Conservation (phyloP, 2,329 filamentous ascomycete species). For the Nectriaceae sp. region DNA sequence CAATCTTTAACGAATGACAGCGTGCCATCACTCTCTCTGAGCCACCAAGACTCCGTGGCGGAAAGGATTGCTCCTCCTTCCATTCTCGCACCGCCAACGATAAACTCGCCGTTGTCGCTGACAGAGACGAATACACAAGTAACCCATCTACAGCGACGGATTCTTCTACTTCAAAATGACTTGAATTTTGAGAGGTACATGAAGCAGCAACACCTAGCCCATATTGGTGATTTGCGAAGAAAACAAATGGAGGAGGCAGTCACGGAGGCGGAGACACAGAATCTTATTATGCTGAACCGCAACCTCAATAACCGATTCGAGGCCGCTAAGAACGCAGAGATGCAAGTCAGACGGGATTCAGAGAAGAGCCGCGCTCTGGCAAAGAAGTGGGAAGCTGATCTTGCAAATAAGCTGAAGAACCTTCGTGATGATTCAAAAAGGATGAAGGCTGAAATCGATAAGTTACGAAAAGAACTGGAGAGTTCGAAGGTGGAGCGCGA, state of each 20-base stretch:
- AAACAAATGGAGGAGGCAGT: constrained; percentile 76
- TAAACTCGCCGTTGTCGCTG: constrained; percentile 31
- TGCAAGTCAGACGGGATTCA: constrained; percentile 70
- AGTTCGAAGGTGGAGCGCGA: constrained; percentile 61
- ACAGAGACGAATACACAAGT: constrained; percentile 40
- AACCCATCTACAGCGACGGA: constrained; percentile 67
- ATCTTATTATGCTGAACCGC: constrained; percentile 75
- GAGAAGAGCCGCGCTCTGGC: constrained; percentile 71
- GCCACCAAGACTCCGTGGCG: constrained; percentile 48
- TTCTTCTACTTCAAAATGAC: constrained; percentile 77
- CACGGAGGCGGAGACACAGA: constrained; percentile 80
- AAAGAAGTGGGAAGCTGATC: constrained; percentile 76
- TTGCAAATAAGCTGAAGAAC: constrained; percentile 65
- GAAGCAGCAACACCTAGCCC: constrained; percentile 79
- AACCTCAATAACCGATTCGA: constrained; percentile 72
- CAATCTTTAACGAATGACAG: constrained; percentile 61
- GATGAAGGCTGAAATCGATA: constrained; percentile 59
- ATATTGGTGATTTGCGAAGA: constrained; percentile 77
- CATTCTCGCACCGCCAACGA: constrained; percentile 29
- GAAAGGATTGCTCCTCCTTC: constrained; percentile 38
- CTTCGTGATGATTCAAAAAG: constrained; percentile 71
- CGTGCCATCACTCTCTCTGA: constrained; percentile 54
- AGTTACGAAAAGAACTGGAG: constrained; percentile 59
- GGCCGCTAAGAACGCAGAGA: constrained; percentile 70
- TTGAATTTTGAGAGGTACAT: constrained; percentile 82